These are phyloP conservation scores for Geotrichum citri-aurantii DNA, from an alignment of 1,139 yeast genomes.

Conservation along the genomic window DNA sequence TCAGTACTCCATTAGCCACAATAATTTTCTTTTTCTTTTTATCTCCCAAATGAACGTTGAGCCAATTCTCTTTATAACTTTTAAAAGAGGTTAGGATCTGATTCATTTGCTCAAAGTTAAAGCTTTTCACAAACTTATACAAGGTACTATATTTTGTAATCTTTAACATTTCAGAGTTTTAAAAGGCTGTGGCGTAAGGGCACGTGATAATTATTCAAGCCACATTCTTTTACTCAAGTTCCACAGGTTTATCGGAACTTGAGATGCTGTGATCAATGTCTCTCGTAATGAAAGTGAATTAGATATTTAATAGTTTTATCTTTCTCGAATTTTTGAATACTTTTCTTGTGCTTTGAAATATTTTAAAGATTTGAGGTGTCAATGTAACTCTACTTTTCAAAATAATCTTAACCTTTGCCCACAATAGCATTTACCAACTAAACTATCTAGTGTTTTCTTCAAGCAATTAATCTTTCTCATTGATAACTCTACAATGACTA, in stretches of 20 bases:
- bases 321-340: background rate
- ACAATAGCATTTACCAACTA: background rate
- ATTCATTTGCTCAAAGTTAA: background rate
- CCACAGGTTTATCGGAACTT: background rate
- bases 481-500: background rate
- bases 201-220: constrained; percentile 2
- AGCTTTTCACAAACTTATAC: no score
- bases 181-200: background rate
- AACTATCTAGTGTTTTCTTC: background rate
- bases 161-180: background rate
- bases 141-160: background rate
- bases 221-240: background rate
- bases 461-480: background rate
- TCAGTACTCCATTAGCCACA: background rate
- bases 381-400: background rate
- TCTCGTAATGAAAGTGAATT: background rate
- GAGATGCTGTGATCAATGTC: background rate
- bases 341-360: no score
- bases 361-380: background rate
- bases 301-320: no score
- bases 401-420: background rate
- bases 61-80: background rate
- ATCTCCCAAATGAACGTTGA: background rate
- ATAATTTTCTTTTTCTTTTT: background rate
- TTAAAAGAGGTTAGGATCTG: background rate